Base-by-base conservation (phyloP, 1,139 yeast genomes). In the Candida labiduridarum region DNA sequence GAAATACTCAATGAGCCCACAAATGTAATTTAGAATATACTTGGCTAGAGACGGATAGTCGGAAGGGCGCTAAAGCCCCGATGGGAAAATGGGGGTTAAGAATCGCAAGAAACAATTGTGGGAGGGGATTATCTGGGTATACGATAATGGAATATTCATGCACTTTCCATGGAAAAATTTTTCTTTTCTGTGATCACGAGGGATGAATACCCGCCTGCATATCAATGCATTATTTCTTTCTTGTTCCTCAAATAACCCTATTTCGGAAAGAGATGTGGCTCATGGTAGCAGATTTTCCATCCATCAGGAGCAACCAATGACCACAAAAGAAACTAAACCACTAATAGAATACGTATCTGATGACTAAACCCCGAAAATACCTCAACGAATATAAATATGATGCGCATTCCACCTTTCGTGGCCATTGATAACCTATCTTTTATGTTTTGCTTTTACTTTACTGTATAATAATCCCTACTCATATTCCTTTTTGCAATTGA, bases 301-400 rank as follows among this genome's bases (percentile, higher is more conserved):
- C 16, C 11, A 33, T 33, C 35, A 33, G 35, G 35, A 33, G 35
- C 15, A 33, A 33, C 35, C n/a, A n/a, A 18, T 36, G n/a, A 10
- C 18, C 39, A 14, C 18, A 36, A 36, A 18, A 36, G 41, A 18
- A 36, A 36, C 27, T 18, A 18, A 11, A 11, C 14, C 4, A 10
- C 87, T 45, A 89, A 95, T 1, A 81, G 89, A 69, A 69, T 96
- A 90, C 70, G 69, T 87, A 25, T 65, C 83, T 9, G 68, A 76
- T 36, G 41, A 36, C 41, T 22, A 22, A 27, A 14, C 12, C 11
- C n/a, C 4, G 19, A 43, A 43, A 43, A 33, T 43, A 43, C 45
- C 39, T 43, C 39, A 43, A 33, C n/a, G n/a, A 14, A 12, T 43
- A 43, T 43, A 43, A 43, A 43, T 43, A 43, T 2, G n/a, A 19